Conservation (phyloP, 2,329 filamentous ascomycete genomes). For the Fusarium udum region DNA sequence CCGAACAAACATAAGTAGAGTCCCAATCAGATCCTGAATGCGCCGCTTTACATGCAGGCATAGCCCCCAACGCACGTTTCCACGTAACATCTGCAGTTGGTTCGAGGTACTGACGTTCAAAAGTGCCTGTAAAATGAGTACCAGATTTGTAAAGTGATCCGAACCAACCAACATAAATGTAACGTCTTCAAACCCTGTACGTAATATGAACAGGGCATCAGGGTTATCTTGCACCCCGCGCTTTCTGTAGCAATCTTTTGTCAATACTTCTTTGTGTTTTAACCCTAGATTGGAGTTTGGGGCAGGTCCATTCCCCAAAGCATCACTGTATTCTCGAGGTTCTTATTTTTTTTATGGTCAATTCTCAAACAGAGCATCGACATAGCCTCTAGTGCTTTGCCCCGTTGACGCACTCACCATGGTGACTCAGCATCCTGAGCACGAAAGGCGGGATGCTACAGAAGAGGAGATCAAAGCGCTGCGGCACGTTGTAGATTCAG, state of each 20-base stretch:
- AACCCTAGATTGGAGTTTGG: neutral
- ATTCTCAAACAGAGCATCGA: neutral
- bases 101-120: rapidly evolving
- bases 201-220: neutral
- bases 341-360: too few species aligned
- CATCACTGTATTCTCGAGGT: neutral
- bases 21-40: neutral
- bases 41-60: neutral
- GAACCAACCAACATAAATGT: neutral
- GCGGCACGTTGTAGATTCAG: neutral
- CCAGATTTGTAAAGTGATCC: neutral
- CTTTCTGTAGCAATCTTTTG: neutral
- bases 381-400: neutral
- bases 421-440: neutral
- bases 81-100: neutral
- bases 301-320: neutral
- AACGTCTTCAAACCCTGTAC: neutral
- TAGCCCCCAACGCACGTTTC: neutral
- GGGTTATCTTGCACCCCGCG: neutral
- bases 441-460: neutral
- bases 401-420: neutral
- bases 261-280: neutral
- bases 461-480: neutral
- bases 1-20: neutral
- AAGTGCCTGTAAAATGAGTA: neutral